These are phyloP conservation scores for Chalciporus chontae DNA, from an alignment of 768 basidiomycete genomes.

Conservation along the genomic window DNA sequence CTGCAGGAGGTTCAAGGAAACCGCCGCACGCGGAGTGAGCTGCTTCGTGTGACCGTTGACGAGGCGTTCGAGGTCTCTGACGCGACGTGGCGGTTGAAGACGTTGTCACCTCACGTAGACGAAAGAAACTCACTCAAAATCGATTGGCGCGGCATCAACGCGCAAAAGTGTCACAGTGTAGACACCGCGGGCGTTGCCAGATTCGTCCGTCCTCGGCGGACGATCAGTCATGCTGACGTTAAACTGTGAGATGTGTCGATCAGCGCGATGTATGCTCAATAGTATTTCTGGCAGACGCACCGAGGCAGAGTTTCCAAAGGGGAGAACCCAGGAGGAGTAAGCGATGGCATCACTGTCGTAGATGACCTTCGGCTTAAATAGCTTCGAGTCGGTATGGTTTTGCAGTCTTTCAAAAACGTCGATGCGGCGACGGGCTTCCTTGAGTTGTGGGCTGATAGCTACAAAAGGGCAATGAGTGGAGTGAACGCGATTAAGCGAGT, in stretches of 20 bases:
- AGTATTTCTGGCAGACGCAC: conserved; percentile 19
- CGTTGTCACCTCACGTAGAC: not conserved
- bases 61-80: conserved; percentile 25
- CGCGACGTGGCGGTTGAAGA: not conserved
- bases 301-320: conserved; percentile 29
- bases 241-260: conserved; percentile 27
- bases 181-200: conserved; percentile 23
- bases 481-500: not conserved
- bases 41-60: conserved; percentile 23
- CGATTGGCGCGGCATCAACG: conserved; percentile 37
- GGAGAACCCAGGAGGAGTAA: conserved; percentile 34
- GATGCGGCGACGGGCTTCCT: conserved; percentile 21
- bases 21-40: conserved; percentile 26
- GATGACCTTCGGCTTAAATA: conserved; percentile 42
- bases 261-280: not conserved
- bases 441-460: conserved; percentile 19
- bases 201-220: conserved; percentile 9
- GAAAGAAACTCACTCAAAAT: conserved; percentile 32
- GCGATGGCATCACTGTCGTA: conserved; percentile 46
- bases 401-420: conserved; percentile 37
- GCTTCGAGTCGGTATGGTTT: conserved; percentile 26
- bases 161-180: conserved; percentile 32
- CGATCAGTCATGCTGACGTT: conserved; percentile 32
- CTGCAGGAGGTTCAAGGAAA: conserved; percentile 46
- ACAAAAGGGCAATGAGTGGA: not conserved